Evolutionary conservation across 192 early-diverging fungal genomes (phyloP).

Genomic region (Allomyces macrogynus): DNA sequence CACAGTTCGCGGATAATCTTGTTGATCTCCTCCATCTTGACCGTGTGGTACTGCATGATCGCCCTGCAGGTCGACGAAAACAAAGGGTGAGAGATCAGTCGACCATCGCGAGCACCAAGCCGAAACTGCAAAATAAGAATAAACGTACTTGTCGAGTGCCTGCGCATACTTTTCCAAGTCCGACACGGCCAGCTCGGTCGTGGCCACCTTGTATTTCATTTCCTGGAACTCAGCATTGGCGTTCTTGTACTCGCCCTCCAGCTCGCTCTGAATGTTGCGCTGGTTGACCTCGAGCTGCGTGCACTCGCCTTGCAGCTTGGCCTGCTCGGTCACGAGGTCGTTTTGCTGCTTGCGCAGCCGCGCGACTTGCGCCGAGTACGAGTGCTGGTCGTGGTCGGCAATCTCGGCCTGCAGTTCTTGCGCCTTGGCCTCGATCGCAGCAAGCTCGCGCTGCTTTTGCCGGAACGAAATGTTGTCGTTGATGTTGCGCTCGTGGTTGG

Average conservation of each 20-base stretch:
- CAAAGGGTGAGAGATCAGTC: conserved; percentile 3
- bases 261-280: conserved; percentile 11
- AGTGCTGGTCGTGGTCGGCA: conserved; percentile 9
- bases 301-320: conserved; percentile 16
- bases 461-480: conserved; percentile 6
- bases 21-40: conserved; percentile 96
- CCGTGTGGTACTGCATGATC: conserved; percentile 75
- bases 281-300: conserved; percentile 11
- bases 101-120: background rate
- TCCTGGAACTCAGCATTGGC: background rate
- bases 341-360: conserved; percentile 18
- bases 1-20: conserved; percentile 90
- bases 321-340: conserved; percentile 18
- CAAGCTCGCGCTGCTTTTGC: conserved; percentile 11
- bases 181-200: conserved; percentile 49
- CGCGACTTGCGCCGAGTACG: conserved; percentile 21
- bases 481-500: conserved; percentile 8
- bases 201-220: conserved; percentile 44
- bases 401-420: conserved; percentile 18
- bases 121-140: background rate
- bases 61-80: conserved; percentile 14
- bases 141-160: conserved; percentile 45
- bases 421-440: conserved; percentile 12
- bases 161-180: conserved; percentile 73
- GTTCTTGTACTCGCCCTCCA: conserved; percentile 13